Evolutionary conservation across 179 eudicot genomes (phyloP).

Genomic region (Spinacia oleracea): DNA sequence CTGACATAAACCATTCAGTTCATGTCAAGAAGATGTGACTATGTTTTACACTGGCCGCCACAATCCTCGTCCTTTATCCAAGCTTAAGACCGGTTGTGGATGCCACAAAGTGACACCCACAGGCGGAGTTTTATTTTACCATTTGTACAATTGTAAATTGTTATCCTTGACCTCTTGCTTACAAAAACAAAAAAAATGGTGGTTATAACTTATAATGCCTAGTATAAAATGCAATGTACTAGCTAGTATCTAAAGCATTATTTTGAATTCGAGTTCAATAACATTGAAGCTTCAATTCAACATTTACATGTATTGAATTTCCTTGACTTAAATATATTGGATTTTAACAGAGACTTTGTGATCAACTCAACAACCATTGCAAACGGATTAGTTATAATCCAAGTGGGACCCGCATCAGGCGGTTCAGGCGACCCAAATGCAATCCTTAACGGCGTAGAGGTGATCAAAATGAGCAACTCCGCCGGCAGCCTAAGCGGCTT

Average conservation of each 20-base stretch:
- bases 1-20: too few relatives aligned
- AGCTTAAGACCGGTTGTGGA: too few relatives aligned
- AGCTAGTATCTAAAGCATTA: not conserved
- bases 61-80: too few relatives aligned
- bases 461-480: constrained; percentile 82
- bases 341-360: constrained; percentile 52
- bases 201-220: not conserved
- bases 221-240: too few relatives aligned
- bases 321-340: not conserved
- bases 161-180: too few relatives aligned
- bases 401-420: constrained; percentile 63
- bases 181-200: too few relatives aligned
- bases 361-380: constrained; percentile 59
- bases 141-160: too few relatives aligned
- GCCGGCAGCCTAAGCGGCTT: constrained; percentile 79
- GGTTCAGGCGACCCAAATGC: constrained; percentile 60
- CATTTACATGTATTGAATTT: not conserved
- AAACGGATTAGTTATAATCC: constrained; percentile 51
- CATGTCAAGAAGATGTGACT: too few relatives aligned
- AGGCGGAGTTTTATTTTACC: too few relatives aligned
- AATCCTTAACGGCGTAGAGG: constrained; percentile 80
- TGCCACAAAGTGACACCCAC: too few relatives aligned
- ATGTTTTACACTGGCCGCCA: too few relatives aligned
- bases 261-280: not conserved
- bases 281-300: not conserved